Conservation (phyloP, 169 alveolate species). For the Plasmodium sp. region DNA sequence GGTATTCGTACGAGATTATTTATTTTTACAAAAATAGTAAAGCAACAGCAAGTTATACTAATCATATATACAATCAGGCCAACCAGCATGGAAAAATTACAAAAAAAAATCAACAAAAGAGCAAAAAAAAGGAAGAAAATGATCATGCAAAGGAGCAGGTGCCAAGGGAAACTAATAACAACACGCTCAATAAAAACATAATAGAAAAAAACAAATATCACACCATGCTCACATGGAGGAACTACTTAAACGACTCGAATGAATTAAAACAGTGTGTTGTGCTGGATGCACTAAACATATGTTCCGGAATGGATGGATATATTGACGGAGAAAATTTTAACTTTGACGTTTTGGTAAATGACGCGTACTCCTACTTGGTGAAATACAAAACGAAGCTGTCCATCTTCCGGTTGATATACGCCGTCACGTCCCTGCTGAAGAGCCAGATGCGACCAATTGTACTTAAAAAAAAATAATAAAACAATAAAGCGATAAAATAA, state of each 20-base stretch:
- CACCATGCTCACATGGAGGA: slow-evolving; percentile 46
- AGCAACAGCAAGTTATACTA: not conserved
- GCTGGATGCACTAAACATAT: slow-evolving; percentile 51
- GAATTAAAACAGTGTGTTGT: slow-evolving; percentile 16
- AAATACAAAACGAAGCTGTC: slow-evolving; percentile 53
- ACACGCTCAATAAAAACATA: not conserved
- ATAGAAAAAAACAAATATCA: slow-evolving; percentile 53
- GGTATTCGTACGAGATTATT: slow-evolving; percentile 46
- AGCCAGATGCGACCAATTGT: slow-evolving; percentile 51
- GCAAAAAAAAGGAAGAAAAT: slow-evolving; percentile 6
- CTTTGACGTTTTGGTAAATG: slow-evolving; percentile 48
- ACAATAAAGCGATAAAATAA: not conserved
- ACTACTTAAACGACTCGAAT: slow-evolving; percentile 11
- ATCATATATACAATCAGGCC: not conserved
- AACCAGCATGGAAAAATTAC: not conserved
- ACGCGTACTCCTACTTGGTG: slow-evolving; percentile 49
- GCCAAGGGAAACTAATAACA: not conserved
- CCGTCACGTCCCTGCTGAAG: slow-evolving; percentile 53
- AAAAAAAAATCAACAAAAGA: not conserved
- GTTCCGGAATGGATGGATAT: slow-evolving; percentile 73
- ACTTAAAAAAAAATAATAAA: not conserved
- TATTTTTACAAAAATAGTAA: slow-evolving; percentile 45
- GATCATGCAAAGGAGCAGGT: not conserved
- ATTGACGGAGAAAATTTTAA: slow-evolving; percentile 67
- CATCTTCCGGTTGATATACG: slow-evolving; percentile 39